These are phyloP conservation scores for Coccomyxa sp. DNA, from an alignment of 139 green algal genomes.

Conservation along the genomic window DNA sequence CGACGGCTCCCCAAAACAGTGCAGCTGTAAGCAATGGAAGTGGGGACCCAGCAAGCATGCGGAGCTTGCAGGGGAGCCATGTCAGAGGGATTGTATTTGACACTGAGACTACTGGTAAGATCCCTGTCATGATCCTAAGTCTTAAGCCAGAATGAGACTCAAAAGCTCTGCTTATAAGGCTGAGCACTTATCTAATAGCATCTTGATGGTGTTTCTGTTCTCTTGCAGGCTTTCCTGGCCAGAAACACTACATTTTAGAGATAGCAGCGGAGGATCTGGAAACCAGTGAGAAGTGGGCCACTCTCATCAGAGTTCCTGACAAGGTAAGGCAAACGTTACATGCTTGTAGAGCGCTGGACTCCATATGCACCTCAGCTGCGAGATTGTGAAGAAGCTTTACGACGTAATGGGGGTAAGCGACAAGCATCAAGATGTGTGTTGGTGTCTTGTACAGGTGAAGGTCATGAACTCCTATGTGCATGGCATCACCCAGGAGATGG, in stretches of 20 bases:
- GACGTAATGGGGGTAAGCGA: background rate
- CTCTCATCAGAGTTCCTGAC: conserved; percentile 15
- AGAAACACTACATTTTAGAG: conserved; percentile 34
- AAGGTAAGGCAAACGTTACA: background rate
- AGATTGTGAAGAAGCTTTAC: no score
- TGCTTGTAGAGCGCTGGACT: no score
- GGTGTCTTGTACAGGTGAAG: background rate
- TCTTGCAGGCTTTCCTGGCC: background rate
- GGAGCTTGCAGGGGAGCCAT: no score
- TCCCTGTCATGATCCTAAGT: no score
- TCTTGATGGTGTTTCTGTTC: background rate
- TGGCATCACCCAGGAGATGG: background rate
- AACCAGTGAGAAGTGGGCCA: conserved; percentile 1
- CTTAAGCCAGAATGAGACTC: no score
- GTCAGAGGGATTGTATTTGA: conserved; percentile 47
- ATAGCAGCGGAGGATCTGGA: conserved; percentile 25
- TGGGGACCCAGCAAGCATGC: no score
- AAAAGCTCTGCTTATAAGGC: background rate
- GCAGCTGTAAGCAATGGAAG: no score
- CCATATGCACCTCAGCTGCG: no score
- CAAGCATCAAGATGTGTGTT: background rate
- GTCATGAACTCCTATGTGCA: conserved; percentile 1
- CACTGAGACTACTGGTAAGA: conserved; percentile 48
- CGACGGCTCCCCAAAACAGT: no score
- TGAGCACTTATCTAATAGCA: background rate